These are phyloP conservation scores for Nepenthes alata DNA, from an alignment of 179 eudicot species.

Conservation along the genomic window DNA sequence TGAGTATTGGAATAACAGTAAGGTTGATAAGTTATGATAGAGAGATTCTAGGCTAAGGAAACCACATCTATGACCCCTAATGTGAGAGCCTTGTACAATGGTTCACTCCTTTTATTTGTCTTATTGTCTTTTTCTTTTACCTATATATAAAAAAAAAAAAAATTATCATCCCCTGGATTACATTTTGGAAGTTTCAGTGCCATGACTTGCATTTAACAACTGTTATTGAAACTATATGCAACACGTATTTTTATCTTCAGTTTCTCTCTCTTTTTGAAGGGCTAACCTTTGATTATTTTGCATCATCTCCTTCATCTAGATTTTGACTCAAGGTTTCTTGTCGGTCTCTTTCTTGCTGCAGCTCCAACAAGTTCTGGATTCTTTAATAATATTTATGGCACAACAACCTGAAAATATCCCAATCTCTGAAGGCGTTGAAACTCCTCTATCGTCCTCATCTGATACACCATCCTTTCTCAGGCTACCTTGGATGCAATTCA, in stretches of 20 bases:
- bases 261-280: not conserved
- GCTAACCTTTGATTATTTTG: not conserved
- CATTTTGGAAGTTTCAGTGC: not conserved
- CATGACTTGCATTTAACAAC: not conserved
- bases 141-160: not conserved
- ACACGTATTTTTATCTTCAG: not conserved
- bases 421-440: slow-evolving; percentile 18
- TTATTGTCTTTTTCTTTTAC: not conserved
- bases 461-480: slow-evolving; percentile 13
- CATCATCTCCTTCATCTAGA: slow-evolving; percentile 1
- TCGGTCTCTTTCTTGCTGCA: slow-evolving; percentile 25
- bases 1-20: too few species aligned
- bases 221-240: not conserved
- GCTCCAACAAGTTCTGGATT: slow-evolving; percentile 96
- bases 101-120: not conserved
- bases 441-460: slow-evolving; percentile 19
- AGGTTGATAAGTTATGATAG: too few species aligned
- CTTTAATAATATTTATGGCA: slow-evolving; percentile 71
- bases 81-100: too few species aligned
- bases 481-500: slow-evolving; percentile 51
- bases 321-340: not conserved
- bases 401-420: slow-evolving; percentile 34
- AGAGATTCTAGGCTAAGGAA: too few species aligned
- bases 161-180: not conserved
- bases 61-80: too few species aligned